phyloP scores from a whole-genome alignment of 1,284 basidiomycete genomes.

The Fomitopsis palustris region DNA sequence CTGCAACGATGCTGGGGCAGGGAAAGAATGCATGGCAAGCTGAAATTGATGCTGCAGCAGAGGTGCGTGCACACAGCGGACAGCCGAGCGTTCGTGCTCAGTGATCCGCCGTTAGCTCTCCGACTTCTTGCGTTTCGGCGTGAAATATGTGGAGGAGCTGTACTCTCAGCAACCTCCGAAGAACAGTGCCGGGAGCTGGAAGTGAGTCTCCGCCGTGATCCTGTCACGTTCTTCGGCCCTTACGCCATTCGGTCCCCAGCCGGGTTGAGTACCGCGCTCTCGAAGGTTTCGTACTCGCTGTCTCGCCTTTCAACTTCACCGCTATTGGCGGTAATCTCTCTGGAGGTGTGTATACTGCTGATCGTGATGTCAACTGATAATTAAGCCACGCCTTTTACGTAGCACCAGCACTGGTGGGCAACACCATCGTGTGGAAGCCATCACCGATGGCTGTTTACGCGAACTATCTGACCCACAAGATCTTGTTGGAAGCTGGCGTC shows the following conservation, averaged over 20 bases:
- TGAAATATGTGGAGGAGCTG: conserved; percentile 95
- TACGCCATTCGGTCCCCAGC: conserved; percentile 36
- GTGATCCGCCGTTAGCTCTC: conserved; percentile 52
- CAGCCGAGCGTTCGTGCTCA: background rate
- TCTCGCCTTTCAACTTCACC: conserved; percentile 99
- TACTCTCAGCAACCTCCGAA: conserved; percentile 88
- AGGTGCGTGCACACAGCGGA: conserved; percentile 49
- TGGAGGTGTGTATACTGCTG: conserved; percentile 44
- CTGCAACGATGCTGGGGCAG: conserved; percentile 97
- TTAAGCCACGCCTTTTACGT: conserved; percentile 13
- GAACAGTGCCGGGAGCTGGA: conserved; percentile 91
- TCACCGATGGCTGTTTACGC: conserved; percentile 94
- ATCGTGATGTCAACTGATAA: background rate
- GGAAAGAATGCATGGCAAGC: conserved; percentile 99
- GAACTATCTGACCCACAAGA: conserved; percentile 91
- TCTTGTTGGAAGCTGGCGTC: conserved; percentile 91
- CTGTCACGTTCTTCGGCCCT: background rate
- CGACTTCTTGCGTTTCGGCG: conserved; percentile 97
- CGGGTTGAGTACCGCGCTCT: conserved; percentile 94
- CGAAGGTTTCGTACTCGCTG: conserved; percentile 96
- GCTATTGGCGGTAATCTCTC: conserved; percentile 94
- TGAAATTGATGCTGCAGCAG: conserved; percentile 98
- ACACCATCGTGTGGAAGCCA: conserved; percentile 97
- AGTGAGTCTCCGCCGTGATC: conserved; percentile 53
- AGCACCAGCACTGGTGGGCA: conserved; percentile 93